These are phyloP conservation scores for Aquilaria yunnanensis DNA, from an alignment of 345 rosid species.

Conservation along the genomic window DNA sequence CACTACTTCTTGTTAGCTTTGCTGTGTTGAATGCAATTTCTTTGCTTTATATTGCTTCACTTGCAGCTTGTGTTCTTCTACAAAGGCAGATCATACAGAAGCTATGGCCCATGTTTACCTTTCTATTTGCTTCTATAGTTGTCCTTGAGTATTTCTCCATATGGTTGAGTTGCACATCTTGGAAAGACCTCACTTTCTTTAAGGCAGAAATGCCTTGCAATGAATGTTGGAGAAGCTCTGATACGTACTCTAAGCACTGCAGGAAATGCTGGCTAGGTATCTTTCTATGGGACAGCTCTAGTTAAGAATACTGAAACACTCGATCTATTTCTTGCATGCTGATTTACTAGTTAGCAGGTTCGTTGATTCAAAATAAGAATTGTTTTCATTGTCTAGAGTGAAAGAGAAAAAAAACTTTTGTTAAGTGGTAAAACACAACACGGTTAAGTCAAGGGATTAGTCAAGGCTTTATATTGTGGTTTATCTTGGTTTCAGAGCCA, in stretches of 20 bases:
- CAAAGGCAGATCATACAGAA: slow-evolving; percentile 45
- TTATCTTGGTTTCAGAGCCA: too few relatives aligned
- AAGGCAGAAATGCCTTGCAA: slow-evolving; percentile 54
- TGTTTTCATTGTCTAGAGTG: too few relatives aligned
- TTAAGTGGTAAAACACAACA: too few relatives aligned
- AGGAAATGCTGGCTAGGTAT: slow-evolving; percentile 88
- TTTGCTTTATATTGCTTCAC: slow-evolving; percentile 68
- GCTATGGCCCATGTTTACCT: slow-evolving; percentile 75
- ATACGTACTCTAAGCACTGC: slow-evolving; percentile 58
- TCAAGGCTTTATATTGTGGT: too few relatives aligned
- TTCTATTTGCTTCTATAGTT: slow-evolving; percentile 71
- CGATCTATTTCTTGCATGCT: too few relatives aligned
- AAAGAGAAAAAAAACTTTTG: too few relatives aligned
- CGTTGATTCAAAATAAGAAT: too few relatives aligned
- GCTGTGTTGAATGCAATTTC: slow-evolving; percentile 84
- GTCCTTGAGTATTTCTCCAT: slow-evolving; percentile 66
- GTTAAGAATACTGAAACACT: too few relatives aligned
- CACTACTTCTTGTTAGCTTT: slow-evolving; percentile 83
- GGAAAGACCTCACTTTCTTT: slow-evolving; percentile 27
- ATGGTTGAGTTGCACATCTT: slow-evolving; percentile 50
- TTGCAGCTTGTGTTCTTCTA: slow-evolving; percentile 77
- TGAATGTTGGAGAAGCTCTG: slow-evolving; percentile 76
- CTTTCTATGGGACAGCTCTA: slow-evolving; percentile 12
- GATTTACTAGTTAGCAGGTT: too few relatives aligned
- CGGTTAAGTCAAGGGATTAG: too few relatives aligned